These are phyloP conservation scores for Agaricus blazei DNA, from an alignment of 768 basidiomycete species.

Conservation along the genomic window DNA sequence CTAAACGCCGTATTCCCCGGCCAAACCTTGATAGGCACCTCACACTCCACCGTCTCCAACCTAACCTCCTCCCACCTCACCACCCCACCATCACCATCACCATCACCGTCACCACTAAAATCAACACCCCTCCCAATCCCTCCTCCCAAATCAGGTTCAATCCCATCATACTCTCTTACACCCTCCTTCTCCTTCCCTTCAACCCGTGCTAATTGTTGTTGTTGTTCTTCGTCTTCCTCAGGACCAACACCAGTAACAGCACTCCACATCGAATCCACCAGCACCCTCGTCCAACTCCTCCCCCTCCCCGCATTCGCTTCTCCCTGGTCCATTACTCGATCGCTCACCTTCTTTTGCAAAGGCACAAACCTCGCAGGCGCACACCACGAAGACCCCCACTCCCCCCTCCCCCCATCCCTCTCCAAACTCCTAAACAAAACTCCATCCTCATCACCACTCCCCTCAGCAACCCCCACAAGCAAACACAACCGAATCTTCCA, in stretches of 20 bases:
- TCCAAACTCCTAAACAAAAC: too few relatives aligned
- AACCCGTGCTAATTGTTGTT: slow-evolving; percentile 28
- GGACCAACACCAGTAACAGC: slow-evolving; percentile 12
- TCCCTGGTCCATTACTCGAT: too few relatives aligned
- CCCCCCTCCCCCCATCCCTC: too few relatives aligned
- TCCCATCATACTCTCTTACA: slow-evolving; percentile 46
- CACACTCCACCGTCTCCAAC: slow-evolving; percentile 90
- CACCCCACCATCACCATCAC: slow-evolving; percentile 29
- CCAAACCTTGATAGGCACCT: slow-evolving; percentile 85
- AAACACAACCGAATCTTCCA: slow-evolving; percentile 89
- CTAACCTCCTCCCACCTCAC: slow-evolving; percentile 53
- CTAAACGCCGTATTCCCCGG: slow-evolving; percentile 87
- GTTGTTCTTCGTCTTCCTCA: slow-evolving; percentile 29
- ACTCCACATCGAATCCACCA: slow-evolving; percentile 25
- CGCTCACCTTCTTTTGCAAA: too few relatives aligned
- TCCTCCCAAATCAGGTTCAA: slow-evolving; percentile 39
- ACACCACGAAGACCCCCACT: too few relatives aligned
- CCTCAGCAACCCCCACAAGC: slow-evolving; percentile 72
- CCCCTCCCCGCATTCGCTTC: too few relatives aligned
- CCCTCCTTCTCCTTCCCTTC: slow-evolving; percentile 34
- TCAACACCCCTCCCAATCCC: slow-evolving; percentile 50
- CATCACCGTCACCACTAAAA: slow-evolving; percentile 38
- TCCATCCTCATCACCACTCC: slow-evolving; percentile 37
- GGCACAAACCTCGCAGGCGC: too few relatives aligned
- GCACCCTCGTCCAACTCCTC: slow-evolving; percentile 34